Evolutionary conservation across 306 rosid genomes (phyloP).

Genomic region (Acacia confusa): DNA sequence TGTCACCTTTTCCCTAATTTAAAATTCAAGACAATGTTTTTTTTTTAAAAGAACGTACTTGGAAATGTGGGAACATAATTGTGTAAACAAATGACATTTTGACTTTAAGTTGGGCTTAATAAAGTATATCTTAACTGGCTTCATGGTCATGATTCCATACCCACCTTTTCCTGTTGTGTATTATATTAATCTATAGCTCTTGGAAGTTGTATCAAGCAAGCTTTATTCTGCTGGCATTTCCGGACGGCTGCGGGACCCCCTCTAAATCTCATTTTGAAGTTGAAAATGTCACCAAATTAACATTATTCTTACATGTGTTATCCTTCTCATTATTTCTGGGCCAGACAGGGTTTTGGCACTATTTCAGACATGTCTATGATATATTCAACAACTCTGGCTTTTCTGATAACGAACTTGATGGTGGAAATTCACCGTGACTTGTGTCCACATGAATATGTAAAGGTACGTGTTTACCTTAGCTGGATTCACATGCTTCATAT

Average conservation of each 20-base stretch:
- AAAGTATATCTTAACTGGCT: constrained; percentile 31
- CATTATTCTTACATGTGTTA: constrained; percentile 29
- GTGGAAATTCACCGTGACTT: constrained; percentile 32
- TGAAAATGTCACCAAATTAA: neutral
- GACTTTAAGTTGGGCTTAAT: constrained; percentile 33
- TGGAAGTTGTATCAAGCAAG: constrained; percentile 41
- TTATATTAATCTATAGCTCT: constrained; percentile 40
- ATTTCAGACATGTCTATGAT: constrained; percentile 29
- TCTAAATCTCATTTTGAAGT: constrained; percentile 45
- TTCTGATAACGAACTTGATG: constrained; percentile 36
- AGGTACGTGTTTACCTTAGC: constrained; percentile 46
- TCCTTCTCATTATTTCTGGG: constrained; percentile 41
- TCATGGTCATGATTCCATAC: constrained; percentile 41
- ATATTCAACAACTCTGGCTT: constrained; percentile 16
- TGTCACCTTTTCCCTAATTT: constrained; percentile 12
- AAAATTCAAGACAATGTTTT: constrained; percentile 13
- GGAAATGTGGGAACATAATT: constrained; percentile 40
- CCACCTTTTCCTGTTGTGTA: constrained; percentile 26
- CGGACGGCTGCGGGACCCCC: constrained; percentile 32
- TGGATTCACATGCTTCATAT: constrained; percentile 45
- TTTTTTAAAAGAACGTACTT: constrained; percentile 21
- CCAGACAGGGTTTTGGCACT: constrained; percentile 47
- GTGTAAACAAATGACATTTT: constrained; percentile 33
- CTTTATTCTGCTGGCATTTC: constrained; percentile 43
- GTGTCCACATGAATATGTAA: constrained; percentile 38